A percentile compares a stretch with the other conserved stretches of the same genome.
Conservation (phyloP, 257 asterid genomes). For the Knoxia roxburghii region DNA sequence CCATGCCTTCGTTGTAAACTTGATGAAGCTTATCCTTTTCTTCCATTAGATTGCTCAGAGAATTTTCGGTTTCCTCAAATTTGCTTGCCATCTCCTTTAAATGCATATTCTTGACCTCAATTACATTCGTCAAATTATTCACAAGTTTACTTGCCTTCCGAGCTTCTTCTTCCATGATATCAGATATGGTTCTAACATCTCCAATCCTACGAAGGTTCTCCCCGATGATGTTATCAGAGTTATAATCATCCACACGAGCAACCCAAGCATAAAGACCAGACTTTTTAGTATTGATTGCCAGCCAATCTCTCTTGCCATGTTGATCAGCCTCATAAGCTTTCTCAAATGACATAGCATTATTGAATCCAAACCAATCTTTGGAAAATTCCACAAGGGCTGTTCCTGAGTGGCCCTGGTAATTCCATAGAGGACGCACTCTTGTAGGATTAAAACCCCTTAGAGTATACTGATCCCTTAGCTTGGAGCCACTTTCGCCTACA, state of each 20-base stretch:
- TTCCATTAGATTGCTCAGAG: slow-evolving; percentile 40
- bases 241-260: slow-evolving; percentile 84
- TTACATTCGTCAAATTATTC: slow-evolving; percentile 50
- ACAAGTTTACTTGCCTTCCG: slow-evolving; percentile 68
- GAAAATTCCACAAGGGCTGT: slow-evolving; percentile 73
- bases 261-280: slow-evolving; percentile 73
- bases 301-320: slow-evolving; percentile 74
- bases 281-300: slow-evolving; percentile 31
- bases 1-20: slow-evolving; percentile 65
- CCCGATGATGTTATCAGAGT: slow-evolving; percentile 47
- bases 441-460: slow-evolving; percentile 61
- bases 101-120: slow-evolving; percentile 66
- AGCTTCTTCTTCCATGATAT: slow-evolving; percentile 76
- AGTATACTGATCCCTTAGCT: slow-evolving; percentile 52
- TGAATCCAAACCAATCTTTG: slow-evolving; percentile 81
- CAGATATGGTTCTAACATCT: slow-evolving; percentile 66
- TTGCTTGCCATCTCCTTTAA: slow-evolving; percentile 59
- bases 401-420: slow-evolving; percentile 71
- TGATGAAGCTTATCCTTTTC: slow-evolving; percentile 73
- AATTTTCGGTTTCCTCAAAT: slow-evolving; percentile 58
- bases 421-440: slow-evolving; percentile 79
- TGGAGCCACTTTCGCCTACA: slow-evolving; percentile 80
- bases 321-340: slow-evolving; percentile 54
- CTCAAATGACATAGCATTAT: slow-evolving; percentile 73
- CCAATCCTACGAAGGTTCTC: slow-evolving; percentile 81